phyloP scores from a whole-genome alignment of 148 eudicot species.

The Rhododendron kiyosumense region DNA sequence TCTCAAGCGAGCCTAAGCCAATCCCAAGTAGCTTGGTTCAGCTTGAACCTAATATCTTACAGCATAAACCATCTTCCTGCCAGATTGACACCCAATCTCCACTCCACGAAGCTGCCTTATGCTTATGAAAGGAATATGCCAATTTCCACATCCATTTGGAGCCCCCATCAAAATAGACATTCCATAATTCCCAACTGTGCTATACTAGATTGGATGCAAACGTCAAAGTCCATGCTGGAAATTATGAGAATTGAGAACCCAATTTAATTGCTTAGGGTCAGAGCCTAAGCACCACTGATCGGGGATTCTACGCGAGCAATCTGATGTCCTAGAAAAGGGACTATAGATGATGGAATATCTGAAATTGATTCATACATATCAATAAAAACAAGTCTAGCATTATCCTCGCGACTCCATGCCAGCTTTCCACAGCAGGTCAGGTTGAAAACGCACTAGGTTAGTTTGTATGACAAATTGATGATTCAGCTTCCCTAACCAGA shows the following conservation, averaged over 20 bases:
- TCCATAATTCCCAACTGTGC: not conserved
- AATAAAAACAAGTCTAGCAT: not conserved
- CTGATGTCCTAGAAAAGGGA: not conserved
- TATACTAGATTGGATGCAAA: not conserved
- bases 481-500: not conserved
- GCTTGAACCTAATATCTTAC: not conserved
- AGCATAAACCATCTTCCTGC: not conserved
- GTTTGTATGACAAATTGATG: not conserved
- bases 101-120: not conserved
- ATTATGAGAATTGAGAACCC: not conserved
- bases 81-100: not conserved
- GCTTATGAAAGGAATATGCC: not conserved
- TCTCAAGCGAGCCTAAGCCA: not conserved
- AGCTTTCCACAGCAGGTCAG: not conserved
- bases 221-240: not conserved
- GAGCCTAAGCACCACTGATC: not conserved
- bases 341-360: too few relatives aligned
- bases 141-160: not conserved
- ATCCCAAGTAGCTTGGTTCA: not conserved
- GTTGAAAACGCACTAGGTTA: not conserved
- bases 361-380: too few relatives aligned
- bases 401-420: not conserved
- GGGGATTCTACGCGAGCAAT: not conserved
- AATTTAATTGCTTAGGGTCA: not conserved
- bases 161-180: not conserved